These are phyloP conservation scores for Centaurea solstitialis DNA, from an alignment of 129 eudicot genomes.

Conservation along the genomic window DNA sequence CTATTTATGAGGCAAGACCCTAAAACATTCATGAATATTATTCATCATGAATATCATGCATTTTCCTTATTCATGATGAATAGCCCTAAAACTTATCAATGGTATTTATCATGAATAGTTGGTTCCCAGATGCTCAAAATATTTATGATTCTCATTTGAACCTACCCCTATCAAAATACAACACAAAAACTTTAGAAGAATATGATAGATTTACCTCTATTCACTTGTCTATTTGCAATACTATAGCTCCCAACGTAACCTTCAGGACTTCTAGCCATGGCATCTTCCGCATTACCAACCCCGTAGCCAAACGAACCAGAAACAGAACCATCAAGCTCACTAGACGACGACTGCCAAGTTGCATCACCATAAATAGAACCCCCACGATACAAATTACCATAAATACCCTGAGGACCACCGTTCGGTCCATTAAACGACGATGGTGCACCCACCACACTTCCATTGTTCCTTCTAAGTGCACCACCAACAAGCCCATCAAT, in stretches of 20 bases:
- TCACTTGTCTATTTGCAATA: conserved; percentile 66
- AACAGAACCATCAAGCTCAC: conserved; percentile 56
- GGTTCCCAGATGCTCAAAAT: background rate
- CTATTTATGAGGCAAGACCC: background rate
- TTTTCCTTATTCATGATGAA: background rate
- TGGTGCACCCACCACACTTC: conserved; percentile 28
- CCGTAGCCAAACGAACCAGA: conserved; percentile 66
- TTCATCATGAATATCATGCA: background rate
- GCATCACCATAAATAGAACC: conserved; percentile 63
- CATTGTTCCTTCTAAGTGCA: conserved; percentile 57
- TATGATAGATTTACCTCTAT: conserved; percentile 57
- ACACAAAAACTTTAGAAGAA: background rate
- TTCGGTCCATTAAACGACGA: conserved; percentile 41
- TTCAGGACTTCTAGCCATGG: conserved; percentile 54
- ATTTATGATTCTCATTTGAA: background rate
- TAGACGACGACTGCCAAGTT: conserved; percentile 66
- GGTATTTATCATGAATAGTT: background rate
- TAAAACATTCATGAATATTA: background rate
- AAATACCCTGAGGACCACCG: conserved; percentile 52
- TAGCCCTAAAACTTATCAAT: background rate
- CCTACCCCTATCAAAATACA: background rate
- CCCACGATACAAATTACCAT: conserved; percentile 58
- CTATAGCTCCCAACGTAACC: conserved; percentile 64
- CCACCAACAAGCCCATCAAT: conserved; percentile 45
- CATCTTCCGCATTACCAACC: conserved; percentile 56